These are phyloP conservation scores for Cajanus cajan DNA, from an alignment of 306 rosid species.

Conservation along the genomic window DNA sequence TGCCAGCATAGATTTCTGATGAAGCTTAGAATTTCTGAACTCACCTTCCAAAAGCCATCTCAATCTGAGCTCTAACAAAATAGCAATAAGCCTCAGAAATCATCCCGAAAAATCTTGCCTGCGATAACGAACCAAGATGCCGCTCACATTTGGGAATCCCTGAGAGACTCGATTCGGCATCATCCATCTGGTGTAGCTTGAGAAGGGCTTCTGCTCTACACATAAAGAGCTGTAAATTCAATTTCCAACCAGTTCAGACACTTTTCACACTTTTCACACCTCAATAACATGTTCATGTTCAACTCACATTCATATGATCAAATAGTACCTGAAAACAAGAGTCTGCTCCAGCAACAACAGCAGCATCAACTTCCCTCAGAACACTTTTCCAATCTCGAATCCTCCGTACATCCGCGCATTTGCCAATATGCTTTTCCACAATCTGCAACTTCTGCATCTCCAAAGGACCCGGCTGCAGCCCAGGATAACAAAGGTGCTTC, in stretches of 20 bases:
- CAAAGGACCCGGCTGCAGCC: slow-evolving; percentile 44
- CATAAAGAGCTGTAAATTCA: slow-evolving; percentile 69
- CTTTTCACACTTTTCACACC: not conserved
- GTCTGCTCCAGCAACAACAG: slow-evolving; percentile 62
- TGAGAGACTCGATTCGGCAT: slow-evolving; percentile 50
- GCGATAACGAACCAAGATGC: slow-evolving; percentile 32
- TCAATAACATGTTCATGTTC: not conserved
- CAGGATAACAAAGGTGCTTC: slow-evolving; percentile 55
- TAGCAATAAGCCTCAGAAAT: slow-evolving; percentile 61
- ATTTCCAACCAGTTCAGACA: slow-evolving; percentile 48
- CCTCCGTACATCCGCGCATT: slow-evolving; percentile 63
- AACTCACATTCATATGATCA: not conserved
- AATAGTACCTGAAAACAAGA: slow-evolving; percentile 56
- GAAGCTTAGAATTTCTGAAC: slow-evolving; percentile 41
- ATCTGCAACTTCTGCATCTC: slow-evolving; percentile 61
- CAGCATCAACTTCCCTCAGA: slow-evolving; percentile 62
- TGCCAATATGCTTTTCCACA: slow-evolving; percentile 61
- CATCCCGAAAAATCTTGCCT: slow-evolving; percentile 55
- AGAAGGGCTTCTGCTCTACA: slow-evolving; percentile 80
- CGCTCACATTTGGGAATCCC: slow-evolving; percentile 47
- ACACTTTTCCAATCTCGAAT: slow-evolving; percentile 67
- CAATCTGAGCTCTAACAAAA: slow-evolving; percentile 66
- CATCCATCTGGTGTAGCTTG: slow-evolving; percentile 74
- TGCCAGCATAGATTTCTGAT: slow-evolving; percentile 23
- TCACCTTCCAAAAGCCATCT: slow-evolving; percentile 84